Percentiles rank a stretch among this genome's conserved stretches.
Conservation (phyloP, 2,329 filamentous ascomycete genomes). For the Thielaviopsis ethacetica region DNA sequence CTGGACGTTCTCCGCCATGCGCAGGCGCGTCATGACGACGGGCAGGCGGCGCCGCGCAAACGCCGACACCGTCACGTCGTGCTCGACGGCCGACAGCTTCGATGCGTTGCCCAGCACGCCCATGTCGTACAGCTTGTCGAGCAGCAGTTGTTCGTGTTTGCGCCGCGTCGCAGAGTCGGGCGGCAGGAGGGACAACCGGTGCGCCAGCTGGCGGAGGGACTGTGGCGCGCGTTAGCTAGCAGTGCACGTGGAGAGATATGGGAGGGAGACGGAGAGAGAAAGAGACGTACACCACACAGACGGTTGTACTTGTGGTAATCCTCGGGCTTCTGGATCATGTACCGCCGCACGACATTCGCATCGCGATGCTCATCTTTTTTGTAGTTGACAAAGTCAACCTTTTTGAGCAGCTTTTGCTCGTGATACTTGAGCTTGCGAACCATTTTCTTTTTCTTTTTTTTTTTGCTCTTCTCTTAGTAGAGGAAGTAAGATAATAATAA, state of each 20-base stretch:
- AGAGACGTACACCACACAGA: conserved; percentile 46
- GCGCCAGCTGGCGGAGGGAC: conserved; percentile 79
- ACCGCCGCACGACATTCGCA: conserved; percentile 61
- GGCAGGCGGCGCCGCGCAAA: conserved; percentile 72
- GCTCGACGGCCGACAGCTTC: conserved; percentile 72
- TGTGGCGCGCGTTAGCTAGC: conserved; percentile 19
- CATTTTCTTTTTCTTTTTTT: conserved; percentile 42
- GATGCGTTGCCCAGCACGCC: conserved; percentile 63
- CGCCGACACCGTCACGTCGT: conserved; percentile 73
- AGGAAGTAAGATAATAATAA: too few relatives aligned
- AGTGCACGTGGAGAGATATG: neutral
- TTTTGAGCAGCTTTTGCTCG: conserved; percentile 87
- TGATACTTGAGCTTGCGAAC: conserved; percentile 93
- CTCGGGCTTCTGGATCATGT: conserved; percentile 77
- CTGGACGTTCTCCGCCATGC: conserved; percentile 84
- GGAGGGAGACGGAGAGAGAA: conserved; percentile 18
- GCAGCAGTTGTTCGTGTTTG: conserved; percentile 72
- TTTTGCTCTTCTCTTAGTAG: too few relatives aligned
- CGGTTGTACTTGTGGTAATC: conserved; percentile 59
- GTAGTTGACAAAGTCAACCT: conserved; percentile 88
- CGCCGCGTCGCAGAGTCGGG: conserved; percentile 59
- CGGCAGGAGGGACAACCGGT: conserved; percentile 71
- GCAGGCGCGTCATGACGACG: conserved; percentile 76
- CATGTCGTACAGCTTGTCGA: conserved; percentile 89
- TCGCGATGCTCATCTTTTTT: conserved; percentile 83